phyloP scores from a whole-genome alignment of 1,284 basidiomycete species.

The Cryptococcus sp. region DNA sequence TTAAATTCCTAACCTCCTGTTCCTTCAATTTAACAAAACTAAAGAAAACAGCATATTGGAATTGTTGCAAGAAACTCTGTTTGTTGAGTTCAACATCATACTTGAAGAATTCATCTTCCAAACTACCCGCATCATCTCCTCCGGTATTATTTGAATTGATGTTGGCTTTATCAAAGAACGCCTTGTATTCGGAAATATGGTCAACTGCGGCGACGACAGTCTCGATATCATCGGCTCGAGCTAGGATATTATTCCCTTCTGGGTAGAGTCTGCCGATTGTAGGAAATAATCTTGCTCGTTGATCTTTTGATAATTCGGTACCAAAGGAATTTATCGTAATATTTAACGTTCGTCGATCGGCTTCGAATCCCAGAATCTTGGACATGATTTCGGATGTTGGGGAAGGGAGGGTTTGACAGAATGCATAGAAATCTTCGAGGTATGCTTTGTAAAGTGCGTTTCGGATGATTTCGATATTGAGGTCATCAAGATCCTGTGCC shows the following conservation, averaged over 20 bases:
- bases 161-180: conserved; percentile 72
- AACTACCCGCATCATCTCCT: conserved; percentile 55
- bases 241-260: conserved; percentile 90
- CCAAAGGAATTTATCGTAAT: conserved; percentile 99
- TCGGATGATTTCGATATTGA: conserved; percentile 99
- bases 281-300: conserved; percentile 93
- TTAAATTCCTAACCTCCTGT: conserved; percentile 95
- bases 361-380: conserved; percentile 88
- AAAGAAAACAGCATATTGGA: conserved; percentile 89
- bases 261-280: conserved; percentile 90
- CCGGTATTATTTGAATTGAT: conserved; percentile 37
- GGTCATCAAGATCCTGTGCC: conserved; percentile 92
- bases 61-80: conserved; percentile 88
- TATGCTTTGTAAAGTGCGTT: conserved; percentile 99
- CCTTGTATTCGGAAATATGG: conserved; percentile 78
- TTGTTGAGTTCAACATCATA: conserved; percentile 93
- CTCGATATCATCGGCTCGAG: conserved; percentile 92
- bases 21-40: conserved; percentile 96
- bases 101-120: conserved; percentile 95
- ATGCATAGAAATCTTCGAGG: conserved; percentile 93
- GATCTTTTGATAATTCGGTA: conserved; percentile 90
- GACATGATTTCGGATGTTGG: conserved; percentile 89
- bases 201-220: conserved; percentile 87
- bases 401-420: conserved; percentile 70
- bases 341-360: conserved; percentile 93